These are phyloP conservation scores for Hygrophorus russula DNA, from an alignment of 768 basidiomycete genomes.

Conservation along the genomic window DNA sequence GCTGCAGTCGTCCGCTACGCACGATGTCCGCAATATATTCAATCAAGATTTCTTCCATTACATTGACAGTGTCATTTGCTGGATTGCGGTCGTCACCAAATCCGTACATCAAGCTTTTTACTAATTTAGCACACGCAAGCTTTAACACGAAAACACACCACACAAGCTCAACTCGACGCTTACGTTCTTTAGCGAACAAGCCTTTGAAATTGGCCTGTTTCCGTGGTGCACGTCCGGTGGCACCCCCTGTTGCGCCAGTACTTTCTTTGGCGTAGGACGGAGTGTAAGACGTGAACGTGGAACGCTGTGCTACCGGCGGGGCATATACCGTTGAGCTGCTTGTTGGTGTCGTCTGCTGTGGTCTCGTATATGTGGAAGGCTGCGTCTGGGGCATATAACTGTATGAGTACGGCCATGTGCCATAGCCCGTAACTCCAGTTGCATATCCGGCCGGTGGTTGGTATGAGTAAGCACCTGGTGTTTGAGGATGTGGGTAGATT, in stretches of 20 bases:
- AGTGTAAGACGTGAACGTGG: slow-evolving; percentile 46
- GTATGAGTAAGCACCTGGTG: slow-evolving; percentile 41
- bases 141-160: slow-evolving; percentile 3
- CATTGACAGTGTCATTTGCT: slow-evolving; percentile 76
- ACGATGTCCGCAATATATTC: slow-evolving; percentile 89
- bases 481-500: slow-evolving; percentile 29
- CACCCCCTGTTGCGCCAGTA: slow-evolving; percentile 26
- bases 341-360: slow-evolving; percentile 13
- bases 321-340: slow-evolving; percentile 12
- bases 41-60: slow-evolving; percentile 89
- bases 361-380: slow-evolving; percentile 11
- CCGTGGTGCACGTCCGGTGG: slow-evolving; percentile 36
- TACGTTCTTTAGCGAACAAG: slow-evolving; percentile 72
- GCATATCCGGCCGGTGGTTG: slow-evolving; percentile 37
- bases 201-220: slow-evolving; percentile 65
- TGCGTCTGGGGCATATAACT: slow-evolving; percentile 39
- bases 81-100: slow-evolving; percentile 90
- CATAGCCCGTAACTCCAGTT: slow-evolving; percentile 59
- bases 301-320: slow-evolving; percentile 21
- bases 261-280: slow-evolving; percentile 42
- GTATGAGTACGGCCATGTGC: slow-evolving; percentile 58
- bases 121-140: slow-evolving; percentile 24
- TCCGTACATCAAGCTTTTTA: slow-evolving; percentile 83
- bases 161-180: slow-evolving; percentile 17
- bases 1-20: slow-evolving; percentile 21